These are phyloP conservation scores for Fusarium buxicola DNA, from an alignment of 2,329 filamentous ascomycete genomes.

Conservation along the genomic window DNA sequence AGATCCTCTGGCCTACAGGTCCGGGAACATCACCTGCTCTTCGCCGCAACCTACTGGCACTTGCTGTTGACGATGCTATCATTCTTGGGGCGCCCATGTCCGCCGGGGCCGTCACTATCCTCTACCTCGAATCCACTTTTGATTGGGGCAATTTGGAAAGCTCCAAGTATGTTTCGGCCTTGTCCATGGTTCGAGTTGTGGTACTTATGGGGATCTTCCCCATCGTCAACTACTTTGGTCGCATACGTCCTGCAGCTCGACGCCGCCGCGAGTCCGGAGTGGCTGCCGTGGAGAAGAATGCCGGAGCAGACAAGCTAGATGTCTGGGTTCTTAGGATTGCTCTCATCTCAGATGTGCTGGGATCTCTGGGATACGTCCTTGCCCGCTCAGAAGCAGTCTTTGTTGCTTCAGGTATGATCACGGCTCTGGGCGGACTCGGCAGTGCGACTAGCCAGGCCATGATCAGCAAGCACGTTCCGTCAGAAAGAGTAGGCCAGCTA, in stretches of 20 bases:
- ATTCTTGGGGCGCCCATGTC: constrained; percentile 87
- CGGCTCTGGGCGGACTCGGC: constrained; percentile 84
- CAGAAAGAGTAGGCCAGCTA: constrained; percentile 84
- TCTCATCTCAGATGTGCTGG: constrained; percentile 80
- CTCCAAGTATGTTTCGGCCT: constrained; percentile 82
- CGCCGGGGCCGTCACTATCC: constrained; percentile 80
- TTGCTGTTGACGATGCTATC: constrained; percentile 84
- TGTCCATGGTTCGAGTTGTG: constrained; percentile 81
- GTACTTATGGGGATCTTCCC: constrained; percentile 82
- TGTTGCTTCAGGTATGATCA: constrained; percentile 76
- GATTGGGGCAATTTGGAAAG: constrained; percentile 85
- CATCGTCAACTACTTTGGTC: constrained; percentile 79
- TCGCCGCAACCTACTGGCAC: constrained; percentile 82
- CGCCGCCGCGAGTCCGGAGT: constrained; percentile 53
- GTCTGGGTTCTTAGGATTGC: constrained; percentile 80
- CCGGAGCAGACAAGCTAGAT: constrained; percentile 82
- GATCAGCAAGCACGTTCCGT: constrained; percentile 90
- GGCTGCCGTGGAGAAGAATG: constrained; percentile 60
- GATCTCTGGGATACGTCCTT: constrained; percentile 80
- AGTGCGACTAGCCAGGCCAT: constrained; percentile 86
- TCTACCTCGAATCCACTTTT: constrained; percentile 86
- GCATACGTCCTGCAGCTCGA: constrained; percentile 63
- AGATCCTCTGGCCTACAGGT: constrained; percentile 80
- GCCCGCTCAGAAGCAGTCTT: constrained; percentile 73
- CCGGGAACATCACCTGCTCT: constrained; percentile 68